Percentiles rank a stretch among this genome's conserved stretches.
Evolutionary conservation across 371 early-diverging fungal genomes (phyloP).

Genomic region (Syncephalastrum contaminatum): DNA sequence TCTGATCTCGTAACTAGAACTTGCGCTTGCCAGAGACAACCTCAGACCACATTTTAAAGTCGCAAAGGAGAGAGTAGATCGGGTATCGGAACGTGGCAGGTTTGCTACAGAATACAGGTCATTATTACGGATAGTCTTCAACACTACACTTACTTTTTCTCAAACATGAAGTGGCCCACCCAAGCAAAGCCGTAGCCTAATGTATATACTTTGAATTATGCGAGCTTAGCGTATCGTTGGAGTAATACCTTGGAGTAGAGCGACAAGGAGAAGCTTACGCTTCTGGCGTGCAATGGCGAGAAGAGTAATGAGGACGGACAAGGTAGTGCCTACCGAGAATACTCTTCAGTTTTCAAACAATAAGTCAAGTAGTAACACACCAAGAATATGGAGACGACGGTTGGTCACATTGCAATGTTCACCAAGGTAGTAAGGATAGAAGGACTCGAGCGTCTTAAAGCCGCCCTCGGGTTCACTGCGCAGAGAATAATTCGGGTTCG

Average conservation of each 20-base stretch:
- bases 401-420: conserved; percentile 59
- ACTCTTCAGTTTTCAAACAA: neutral
- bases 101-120: conserved; percentile 28
- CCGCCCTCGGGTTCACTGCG: conserved; percentile 50
- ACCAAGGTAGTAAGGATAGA: conserved; percentile 73
- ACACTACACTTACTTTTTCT: conserved; percentile 49
- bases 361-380: too few relatives aligned
- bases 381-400: conserved; percentile 56
- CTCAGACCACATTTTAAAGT: conserved; percentile 64
- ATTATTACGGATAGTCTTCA: neutral
- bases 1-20: conserved; percentile 20
- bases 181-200: conserved; percentile 65
- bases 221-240: neutral
- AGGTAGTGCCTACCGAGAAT: conserved; percentile 29
- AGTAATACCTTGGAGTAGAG: conserved; percentile 34
- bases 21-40: conserved; percentile 37
- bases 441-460: conserved; percentile 51
- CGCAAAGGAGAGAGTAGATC: conserved; percentile 59
- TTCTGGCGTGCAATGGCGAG: conserved; percentile 21
- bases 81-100: conserved; percentile 76
- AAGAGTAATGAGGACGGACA: conserved; percentile 18
- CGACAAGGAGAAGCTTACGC: conserved; percentile 20
- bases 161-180: conserved; percentile 70
- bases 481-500: conserved; percentile 54
- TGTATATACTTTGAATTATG: neutral